Evolutionary conservation across 768 basidiomycete genomes (phyloP), one percentile per base, ranked within the genome.

Genomic region (Leucocoprinus leucothites): DNA sequence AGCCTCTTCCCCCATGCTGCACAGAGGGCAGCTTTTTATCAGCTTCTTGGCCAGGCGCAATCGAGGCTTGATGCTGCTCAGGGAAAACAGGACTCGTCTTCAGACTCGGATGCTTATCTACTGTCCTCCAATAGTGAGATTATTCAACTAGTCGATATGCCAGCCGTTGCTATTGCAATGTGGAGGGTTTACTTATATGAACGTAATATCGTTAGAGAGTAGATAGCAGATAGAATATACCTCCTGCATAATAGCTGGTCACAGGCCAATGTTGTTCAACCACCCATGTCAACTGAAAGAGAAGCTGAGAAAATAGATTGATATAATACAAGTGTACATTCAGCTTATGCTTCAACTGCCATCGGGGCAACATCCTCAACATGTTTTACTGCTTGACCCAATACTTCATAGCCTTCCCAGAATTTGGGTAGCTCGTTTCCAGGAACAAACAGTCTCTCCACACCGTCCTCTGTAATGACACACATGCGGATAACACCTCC

Each of bases 401-500:
- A 69, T 3, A 93, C 83, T 58, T 91, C 89, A 48, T 77, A 82
- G 44, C 91, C 91, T 67, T 91, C 85, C 92, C 92, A 94, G 76
- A 94, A 94, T 64, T 73, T 84, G 41, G 94, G 94, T 45, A 98
- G 80, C 63, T 93, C 76, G 69, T 96, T 80, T 1, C 95, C 96
- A 9, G 95, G 92, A 1, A 98, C 81, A 66, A 99, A 99, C 60
- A 94, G 66, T 58, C 96, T 77, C 75, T 98, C 94, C 14, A 97
- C 95, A 18, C 84, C 85, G 49, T 87, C 91, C 69, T 95, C 86
- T 6, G 91, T 95, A 70, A 98, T 98, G 28, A 99, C 90, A 63
- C 91, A 92, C 91, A 98, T 92, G 43, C 97, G 89, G 62, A 99
- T 94, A 45, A 91, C 90, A 66, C 97, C 97, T 56, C 97, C 97